A percentile compares a stretch with the other conserved stretches of the same genome.
These are phyloP conservation scores for Pseudogymnoascus sp. DNA, from an alignment of 2,329 filamentous ascomycete species.

Conservation along the genomic window DNA sequence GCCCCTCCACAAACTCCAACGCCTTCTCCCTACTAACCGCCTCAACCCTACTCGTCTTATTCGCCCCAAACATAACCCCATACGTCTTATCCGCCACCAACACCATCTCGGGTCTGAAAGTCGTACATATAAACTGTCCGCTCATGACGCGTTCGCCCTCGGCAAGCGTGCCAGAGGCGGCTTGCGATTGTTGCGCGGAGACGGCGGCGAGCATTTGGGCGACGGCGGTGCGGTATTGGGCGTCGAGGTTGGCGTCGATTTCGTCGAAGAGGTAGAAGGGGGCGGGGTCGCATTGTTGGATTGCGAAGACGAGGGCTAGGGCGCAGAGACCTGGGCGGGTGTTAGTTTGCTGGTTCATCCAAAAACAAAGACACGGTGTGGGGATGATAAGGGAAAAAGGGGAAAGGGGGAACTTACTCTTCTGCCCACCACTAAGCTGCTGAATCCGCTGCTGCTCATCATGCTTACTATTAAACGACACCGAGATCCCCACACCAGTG, in stretches of 20 bases:
- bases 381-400: no score
- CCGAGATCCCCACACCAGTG: slow-evolving; percentile 89
- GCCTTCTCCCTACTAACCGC: slow-evolving; percentile 83
- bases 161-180: slow-evolving; percentile 33
- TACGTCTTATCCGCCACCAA: slow-evolving; percentile 96
- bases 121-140: slow-evolving; percentile 95
- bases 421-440: slow-evolving; percentile 93
- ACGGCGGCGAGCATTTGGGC: slow-evolving; percentile 79
- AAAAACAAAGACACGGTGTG: no score
- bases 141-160: slow-evolving; percentile 35
- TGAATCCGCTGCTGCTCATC: slow-evolving; percentile 98
- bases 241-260: slow-evolving; percentile 95
- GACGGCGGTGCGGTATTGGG: slow-evolving; percentile 94
- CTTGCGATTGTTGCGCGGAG: slow-evolving; percentile 55
- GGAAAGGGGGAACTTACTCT: slow-evolving; percentile 56
- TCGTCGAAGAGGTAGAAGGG: slow-evolving; percentile 99
- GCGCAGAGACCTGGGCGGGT: slow-evolving; percentile 68
- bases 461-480: slow-evolving; percentile 97
- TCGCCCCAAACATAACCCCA: slow-evolving; percentile 79
- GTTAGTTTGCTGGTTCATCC: no score
- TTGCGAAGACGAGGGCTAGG: slow-evolving; percentile 96
- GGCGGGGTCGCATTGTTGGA: slow-evolving; percentile 92
- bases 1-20: slow-evolving; percentile 88
- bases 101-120: slow-evolving; percentile 94
- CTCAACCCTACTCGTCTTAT: slow-evolving; percentile 91